phyloP scores from a whole-genome alignment of 2,329 filamentous ascomycete species.

The Alternaria atra region DNA sequence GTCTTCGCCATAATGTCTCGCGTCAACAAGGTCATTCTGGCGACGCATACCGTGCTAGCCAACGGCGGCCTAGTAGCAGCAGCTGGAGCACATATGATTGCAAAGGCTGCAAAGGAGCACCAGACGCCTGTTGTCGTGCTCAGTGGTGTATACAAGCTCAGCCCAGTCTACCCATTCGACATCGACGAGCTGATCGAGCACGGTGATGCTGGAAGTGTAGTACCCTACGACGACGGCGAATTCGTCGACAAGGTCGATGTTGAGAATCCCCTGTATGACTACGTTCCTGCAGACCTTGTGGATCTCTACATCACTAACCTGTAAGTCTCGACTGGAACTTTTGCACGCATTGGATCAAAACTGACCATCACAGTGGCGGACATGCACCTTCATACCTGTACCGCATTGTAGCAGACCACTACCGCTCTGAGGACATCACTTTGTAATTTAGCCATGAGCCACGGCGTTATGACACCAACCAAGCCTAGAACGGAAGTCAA shows the following conservation, averaged over 20 bases:
- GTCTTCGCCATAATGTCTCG: conserved; percentile 94
- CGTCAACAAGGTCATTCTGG: conserved; percentile 93
- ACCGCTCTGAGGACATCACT: conserved; percentile 75
- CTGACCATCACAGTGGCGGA: conserved; percentile 62
- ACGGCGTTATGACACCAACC: conserved; percentile 12
- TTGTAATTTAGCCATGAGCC: conserved; percentile 35
- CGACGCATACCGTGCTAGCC: conserved; percentile 85
- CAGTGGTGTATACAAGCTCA: conserved; percentile 91
- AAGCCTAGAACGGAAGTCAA: not conserved
- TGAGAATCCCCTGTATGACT: conserved; percentile 81
- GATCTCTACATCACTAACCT: conserved; percentile 88
- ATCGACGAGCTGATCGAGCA: conserved; percentile 85
- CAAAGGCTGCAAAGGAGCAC: conserved; percentile 82
- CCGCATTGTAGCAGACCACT: conserved; percentile 77
- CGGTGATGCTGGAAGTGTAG: conserved; percentile 79
- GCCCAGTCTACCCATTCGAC: conserved; percentile 86
- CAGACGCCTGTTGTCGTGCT: conserved; percentile 87
- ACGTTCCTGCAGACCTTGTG: conserved; percentile 78
- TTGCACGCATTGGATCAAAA: conserved; percentile 5
- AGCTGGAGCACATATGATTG: conserved; percentile 83
- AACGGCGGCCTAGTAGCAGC: conserved; percentile 88
- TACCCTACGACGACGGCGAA: conserved; percentile 79
- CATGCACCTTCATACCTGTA: conserved; percentile 78
- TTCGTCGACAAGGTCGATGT: conserved; percentile 82
- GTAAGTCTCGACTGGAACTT: conserved; percentile 58